These are phyloP conservation scores for Crucibulum laeve DNA, from an alignment of 768 basidiomycete genomes.

Conservation along the genomic window DNA sequence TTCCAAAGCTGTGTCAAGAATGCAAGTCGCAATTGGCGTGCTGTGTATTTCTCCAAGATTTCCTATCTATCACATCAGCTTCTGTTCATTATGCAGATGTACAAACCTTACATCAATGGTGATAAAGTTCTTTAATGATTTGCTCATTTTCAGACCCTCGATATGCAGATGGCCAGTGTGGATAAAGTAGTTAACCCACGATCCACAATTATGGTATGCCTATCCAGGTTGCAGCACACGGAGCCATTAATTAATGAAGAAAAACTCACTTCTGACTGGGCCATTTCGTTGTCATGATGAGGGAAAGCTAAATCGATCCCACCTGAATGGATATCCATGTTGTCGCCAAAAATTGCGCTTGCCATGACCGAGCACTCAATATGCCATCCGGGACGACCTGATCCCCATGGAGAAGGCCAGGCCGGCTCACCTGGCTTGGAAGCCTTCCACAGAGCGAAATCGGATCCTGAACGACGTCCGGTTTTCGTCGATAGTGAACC, in stretches of 20 bases:
- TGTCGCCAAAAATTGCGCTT: slow-evolving; percentile 79
- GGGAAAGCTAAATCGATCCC: slow-evolving; percentile 98
- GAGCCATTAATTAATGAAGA: slow-evolving; percentile 9
- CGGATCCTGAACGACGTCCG: slow-evolving; percentile 76
- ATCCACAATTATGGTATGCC: slow-evolving; percentile 88
- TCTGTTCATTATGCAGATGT: slow-evolving; percentile 1
- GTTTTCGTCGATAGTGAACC: slow-evolving; percentile 38
- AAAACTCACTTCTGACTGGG: slow-evolving; percentile 81
- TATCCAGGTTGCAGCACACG: slow-evolving; percentile 21
- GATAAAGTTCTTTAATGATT: slow-evolving; percentile 98
- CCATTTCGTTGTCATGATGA: slow-evolving; percentile 98
- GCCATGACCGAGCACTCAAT: slow-evolving; percentile 99
- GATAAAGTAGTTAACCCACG: slow-evolving; percentile 99
- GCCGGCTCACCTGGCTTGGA: slow-evolving; percentile 95
- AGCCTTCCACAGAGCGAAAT: slow-evolving; percentile 98
- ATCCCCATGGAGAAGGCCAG: slow-evolving; percentile 96
- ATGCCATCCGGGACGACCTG: slow-evolving; percentile 97
- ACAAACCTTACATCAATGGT: slow-evolving; percentile 79
- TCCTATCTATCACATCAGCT: slow-evolving; percentile 45
- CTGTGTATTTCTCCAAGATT: slow-evolving; percentile 75
- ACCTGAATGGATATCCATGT: slow-evolving; percentile 97
- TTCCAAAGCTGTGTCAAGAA: slow-evolving; percentile 94
- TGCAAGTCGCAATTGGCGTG: slow-evolving; percentile 86
- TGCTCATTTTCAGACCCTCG: slow-evolving; percentile 98
- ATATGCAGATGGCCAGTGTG: slow-evolving; percentile 99